Percentiles rank a stretch among this genome's conserved stretches.
These are phyloP conservation scores for Anisodus acutangulus DNA, from an alignment of 257 asterid genomes.

Conservation along the genomic window DNA sequence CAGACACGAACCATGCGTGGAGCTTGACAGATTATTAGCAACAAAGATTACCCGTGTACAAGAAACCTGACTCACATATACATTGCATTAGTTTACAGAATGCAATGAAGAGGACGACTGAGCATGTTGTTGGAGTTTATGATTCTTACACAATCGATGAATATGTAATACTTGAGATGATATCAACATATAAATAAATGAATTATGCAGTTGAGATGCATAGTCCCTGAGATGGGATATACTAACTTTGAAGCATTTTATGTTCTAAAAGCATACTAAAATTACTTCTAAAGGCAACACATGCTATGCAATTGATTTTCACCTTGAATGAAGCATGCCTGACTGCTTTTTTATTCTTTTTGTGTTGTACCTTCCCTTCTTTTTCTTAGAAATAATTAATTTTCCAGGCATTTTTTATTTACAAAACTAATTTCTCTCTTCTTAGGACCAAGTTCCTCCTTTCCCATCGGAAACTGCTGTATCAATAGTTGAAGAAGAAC, in stretches of 20 bases:
- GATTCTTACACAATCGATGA: background rate
- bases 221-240: background rate
- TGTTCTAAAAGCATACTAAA: background rate
- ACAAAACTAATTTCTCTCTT: too few relatives aligned
- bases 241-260: background rate
- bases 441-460: conserved; percentile 90
- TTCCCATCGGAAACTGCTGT: conserved; percentile 87
- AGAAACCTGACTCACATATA: background rate
- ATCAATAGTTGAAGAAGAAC: conserved; percentile 82
- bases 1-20: background rate
- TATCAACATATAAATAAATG: background rate
- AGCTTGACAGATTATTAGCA: background rate
- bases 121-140: conserved; percentile 9
- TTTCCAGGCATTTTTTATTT: background rate
- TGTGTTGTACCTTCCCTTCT: background rate
- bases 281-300: conserved; percentile 11
- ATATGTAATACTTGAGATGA: background rate
- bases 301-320: conserved; percentile 21
- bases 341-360: background rate
- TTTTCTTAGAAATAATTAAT: background rate
- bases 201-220: background rate
- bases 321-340: conserved; percentile 18
- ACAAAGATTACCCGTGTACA: conserved; percentile 5
- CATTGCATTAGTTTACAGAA: conserved; percentile 12
- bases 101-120: conserved; percentile 5